Percentiles rank a stretch among this genome's conserved stretches.
phyloP scores from a whole-genome alignment of 495 filamentous ascomycete species.

The Trichoderma virens region DNA sequence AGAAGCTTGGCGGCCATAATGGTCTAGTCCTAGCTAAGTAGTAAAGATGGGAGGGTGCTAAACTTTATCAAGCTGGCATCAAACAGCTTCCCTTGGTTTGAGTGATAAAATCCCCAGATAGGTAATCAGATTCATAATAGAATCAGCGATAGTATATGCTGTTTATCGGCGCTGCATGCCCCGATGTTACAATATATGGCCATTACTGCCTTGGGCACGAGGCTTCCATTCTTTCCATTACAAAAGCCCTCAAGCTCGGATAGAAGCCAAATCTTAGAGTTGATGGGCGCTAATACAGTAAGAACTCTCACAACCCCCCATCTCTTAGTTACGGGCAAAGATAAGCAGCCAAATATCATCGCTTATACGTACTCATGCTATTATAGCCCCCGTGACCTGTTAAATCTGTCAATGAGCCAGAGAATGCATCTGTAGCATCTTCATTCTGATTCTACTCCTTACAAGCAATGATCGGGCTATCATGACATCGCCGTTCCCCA shows the following conservation, averaged over 20 bases:
- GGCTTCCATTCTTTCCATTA: background rate
- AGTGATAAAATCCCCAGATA: background rate
- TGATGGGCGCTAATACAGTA: no score
- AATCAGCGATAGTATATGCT: background rate
- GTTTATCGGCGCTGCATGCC: background rate
- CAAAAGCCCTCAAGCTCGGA: background rate
- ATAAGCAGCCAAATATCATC: background rate
- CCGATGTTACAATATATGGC: background rate
- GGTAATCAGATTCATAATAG: background rate
- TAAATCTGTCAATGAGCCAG: no score
- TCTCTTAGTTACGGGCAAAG: background rate
- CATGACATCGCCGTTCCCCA: conserved; percentile 56
- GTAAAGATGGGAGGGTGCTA: background rate
- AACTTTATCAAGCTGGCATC: background rate
- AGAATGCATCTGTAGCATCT: no score
- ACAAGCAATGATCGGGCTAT: conserved; percentile 4
- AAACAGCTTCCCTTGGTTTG: background rate
- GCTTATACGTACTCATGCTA: background rate
- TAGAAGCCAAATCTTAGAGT: no score
- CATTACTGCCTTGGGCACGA: background rate
- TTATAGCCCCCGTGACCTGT: no score
- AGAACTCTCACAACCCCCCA: no score
- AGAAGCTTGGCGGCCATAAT: background rate
- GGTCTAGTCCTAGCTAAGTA: background rate
- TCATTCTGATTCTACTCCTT: no score